Evolutionary conservation across 768 basidiomycete genomes (phyloP), one percentile per base, ranked within the genome.

Genomic region (Calocybe indica): DNA sequence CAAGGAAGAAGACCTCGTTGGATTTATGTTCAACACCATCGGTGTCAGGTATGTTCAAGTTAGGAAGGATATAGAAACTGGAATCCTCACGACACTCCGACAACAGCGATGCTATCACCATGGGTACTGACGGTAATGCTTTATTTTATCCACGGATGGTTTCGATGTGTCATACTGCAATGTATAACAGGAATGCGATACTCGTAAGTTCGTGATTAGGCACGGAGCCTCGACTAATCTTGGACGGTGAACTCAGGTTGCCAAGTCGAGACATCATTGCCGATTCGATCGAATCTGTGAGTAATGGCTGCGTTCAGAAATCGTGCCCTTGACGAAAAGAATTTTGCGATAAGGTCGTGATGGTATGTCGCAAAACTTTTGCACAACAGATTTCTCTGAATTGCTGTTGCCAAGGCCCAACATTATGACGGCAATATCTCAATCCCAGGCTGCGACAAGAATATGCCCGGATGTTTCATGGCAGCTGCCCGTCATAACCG

Each of bases 231-330:
- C 12, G 37, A 37, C 37, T 35, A 43, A 35, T 28, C 40, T 46
- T 49, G 15, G 28, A 29, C 34, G 34, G 50, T 35, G 45, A 7
- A n/a, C 53, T 31, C 53, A 89, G 88, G 37, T 72, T 94, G 37
- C 91, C 91, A 9, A 88, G 80, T 70, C 85, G 91, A 42, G 91
- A 94, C 60, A 65, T 93, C 43, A 94, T 94, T 49, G 91, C 92
- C 11, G 91, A 92, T 58, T 91, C 89, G 10, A 83, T 92, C 49
- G 91, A 92, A 70, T 80, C 87, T 43, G 85, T 87, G 62, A 52
- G 73, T 35, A 40, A 37, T 13, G 41, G 40, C 32, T 45, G 22
- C 22, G 22, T 22, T 22, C 22, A 22, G 22, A 32, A n/a, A 22
- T 11, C 22, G 5, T 11, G n/a, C 8, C 47, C 52, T 8, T 43